Evolutionary conservation across 495 filamentous ascomycete species (phyloP), one percentile per base, ranked within the genome.

Genomic region (Penicillium diatomitis): DNA sequence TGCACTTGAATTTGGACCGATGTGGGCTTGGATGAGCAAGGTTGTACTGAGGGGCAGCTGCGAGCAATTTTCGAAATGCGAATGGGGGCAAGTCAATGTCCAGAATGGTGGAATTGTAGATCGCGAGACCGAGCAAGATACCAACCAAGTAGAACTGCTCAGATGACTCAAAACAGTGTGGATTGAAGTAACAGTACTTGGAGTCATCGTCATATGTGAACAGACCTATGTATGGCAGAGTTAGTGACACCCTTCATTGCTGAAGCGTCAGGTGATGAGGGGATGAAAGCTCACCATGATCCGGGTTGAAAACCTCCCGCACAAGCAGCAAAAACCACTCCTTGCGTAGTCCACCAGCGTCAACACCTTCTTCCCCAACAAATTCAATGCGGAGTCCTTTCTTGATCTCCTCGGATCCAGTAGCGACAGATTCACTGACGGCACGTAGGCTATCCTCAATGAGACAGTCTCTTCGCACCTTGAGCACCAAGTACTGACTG

Each of bases 141-240:
- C 90, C 90, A 41, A 97, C 87, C 39, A 97, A 72, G 58, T 90
- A 95, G 63, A 87, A 97, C 53, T 96, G 90, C 59, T 96, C 88
- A 6, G 91, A 91, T 0, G 88, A 90, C 63, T 97, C 90, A 56
- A 95, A 87, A 38, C 86, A 87, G 58, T 84, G 78, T 2, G 90
- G 87, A 60, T 96, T 97, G 73, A 97, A 97, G 65, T 97, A 97
- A 64, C 90, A 96, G 58, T 87, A 89, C 34, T 80, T 77, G 4
- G 90, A 95, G 54, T 97, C 90, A n/a, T 95, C 88, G 53, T 96
- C 91, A 67, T 95, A 97, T 11, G 86, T 69, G 62, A 96, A 96
- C 58, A 96, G 79, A 0, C 89, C 88, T 91, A 33, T 47, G 2
- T 20, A 1, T 20, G 20, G 20, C 20, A 30, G 47, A 10, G 57